Evolutionary conservation across 768 basidiomycete species (phyloP), one percentile per base, ranked within the genome.

Genomic region (Cystoderma amianthinum): DNA sequence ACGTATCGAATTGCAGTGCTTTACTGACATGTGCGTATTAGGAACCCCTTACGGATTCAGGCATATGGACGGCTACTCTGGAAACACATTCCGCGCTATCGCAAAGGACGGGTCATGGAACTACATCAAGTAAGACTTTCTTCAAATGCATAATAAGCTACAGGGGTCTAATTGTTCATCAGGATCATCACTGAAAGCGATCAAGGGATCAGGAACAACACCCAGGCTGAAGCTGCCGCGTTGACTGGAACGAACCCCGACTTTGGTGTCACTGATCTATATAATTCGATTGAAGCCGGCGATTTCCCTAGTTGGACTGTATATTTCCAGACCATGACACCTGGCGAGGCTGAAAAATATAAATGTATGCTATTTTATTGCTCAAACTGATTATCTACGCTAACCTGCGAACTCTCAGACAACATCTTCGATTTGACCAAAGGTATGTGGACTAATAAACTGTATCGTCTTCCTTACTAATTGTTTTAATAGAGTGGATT

Each of bases 221-320:
- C 64, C 2, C 58, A 60, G 39, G 53, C 55, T 2, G 65, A 65
- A 22, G 58, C 64, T 4, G 59, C 53, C 21, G 32, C 37, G 9
- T 36, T 68, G 47, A 28, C 72, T 45, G 74, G 73, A 44, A 41
- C 44, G 51, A 69, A 65, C 43, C 57, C 67, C 0, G 79, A 81
- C 52, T 81, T 71, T 57, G 72, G 74, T 42, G 64, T 72, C 21
- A 62, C 72, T 25, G 77, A 80, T 50, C 57, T 80, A 15, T 76
- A 58, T 44, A 73, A 77, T 18, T 63, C 77, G 13, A 79, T 81
- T 47, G 71, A 72, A 45, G 62, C 64, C 21, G 68, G 69, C 10
- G 57, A 68, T 5, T 77, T 64, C 59, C 77, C 78, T 18, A 67
- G 69, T 46, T 80, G 72, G 71, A 77, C 76, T 39, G 50, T 80